Conservation (phyloP, 371 early-diverging fungal species). For the Homolaphlyctis polyrhiza region DNA sequence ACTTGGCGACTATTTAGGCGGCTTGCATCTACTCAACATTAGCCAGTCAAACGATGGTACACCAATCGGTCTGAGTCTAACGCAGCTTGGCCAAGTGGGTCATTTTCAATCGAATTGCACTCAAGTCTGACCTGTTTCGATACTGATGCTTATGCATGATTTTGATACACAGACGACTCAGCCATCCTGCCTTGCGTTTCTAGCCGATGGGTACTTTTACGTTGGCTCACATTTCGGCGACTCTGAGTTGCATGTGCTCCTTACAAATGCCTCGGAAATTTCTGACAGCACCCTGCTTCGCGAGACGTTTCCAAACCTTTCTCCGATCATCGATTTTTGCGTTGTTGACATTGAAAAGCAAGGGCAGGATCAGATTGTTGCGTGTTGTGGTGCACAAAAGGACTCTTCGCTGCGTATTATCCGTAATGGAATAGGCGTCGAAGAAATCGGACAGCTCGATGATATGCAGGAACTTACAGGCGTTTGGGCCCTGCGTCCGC, state of each 20-base stretch:
- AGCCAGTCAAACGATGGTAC: constrained; percentile 3
- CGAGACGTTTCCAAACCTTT: constrained; percentile 69
- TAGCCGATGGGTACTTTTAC: constrained; percentile 8
- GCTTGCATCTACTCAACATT: constrained; percentile 57
- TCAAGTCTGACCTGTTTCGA: neutral
- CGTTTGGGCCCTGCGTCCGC: constrained; percentile 62
- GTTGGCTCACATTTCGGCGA: constrained; percentile 38
- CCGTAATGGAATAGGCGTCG: constrained; percentile 82
- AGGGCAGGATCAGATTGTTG: constrained; percentile 73
- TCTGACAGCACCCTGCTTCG: constrained; percentile 45
- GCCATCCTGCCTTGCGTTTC: constrained; percentile 31
- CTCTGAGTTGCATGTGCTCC: constrained; percentile 62
- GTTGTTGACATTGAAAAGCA: constrained; percentile 76
- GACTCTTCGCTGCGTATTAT: constrained; percentile 76
- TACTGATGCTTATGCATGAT: too few relatives aligned
- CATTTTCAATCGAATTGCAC: neutral
- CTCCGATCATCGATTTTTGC: constrained; percentile 82
- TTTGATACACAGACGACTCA: constrained; percentile 16
- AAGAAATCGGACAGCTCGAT: constrained; percentile 51
- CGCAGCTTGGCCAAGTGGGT: constrained; percentile 38
- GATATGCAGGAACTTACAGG: constrained; percentile 57
- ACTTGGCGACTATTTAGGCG: constrained; percentile 71
- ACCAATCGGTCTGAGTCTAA: constrained; percentile 25
- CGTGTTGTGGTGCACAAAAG: constrained; percentile 77
- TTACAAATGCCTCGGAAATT: constrained; percentile 21